A percentile compares a stretch with the other conserved stretches of the same genome.
phyloP scores from a whole-genome alignment of 78 protist genomes.

The Creolimax fragrantissima region DNA sequence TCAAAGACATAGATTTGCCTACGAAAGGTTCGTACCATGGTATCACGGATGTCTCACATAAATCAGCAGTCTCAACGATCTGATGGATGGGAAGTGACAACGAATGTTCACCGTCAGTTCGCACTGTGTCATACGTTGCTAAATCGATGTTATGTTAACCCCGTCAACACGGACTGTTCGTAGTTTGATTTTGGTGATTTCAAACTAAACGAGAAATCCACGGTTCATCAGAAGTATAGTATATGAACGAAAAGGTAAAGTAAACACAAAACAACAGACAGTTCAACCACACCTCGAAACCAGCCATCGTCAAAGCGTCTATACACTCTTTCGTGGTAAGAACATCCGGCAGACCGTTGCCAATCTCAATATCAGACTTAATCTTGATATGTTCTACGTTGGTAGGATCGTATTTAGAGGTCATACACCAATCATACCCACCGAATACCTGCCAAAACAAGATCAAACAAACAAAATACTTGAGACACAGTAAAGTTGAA shows the following conservation, averaged over 20 bases:
- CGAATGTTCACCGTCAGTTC: neutral
- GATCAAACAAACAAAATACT: too few species aligned
- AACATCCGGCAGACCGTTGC: slow-evolving; percentile 70
- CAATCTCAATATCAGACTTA: slow-evolving; percentile 64
- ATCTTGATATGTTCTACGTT: slow-evolving; percentile 50
- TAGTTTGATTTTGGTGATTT: too few species aligned
- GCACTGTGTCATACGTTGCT: too few species aligned
- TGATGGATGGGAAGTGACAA: neutral
- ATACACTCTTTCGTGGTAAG: slow-evolving; percentile 19
- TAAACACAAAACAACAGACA: too few species aligned
- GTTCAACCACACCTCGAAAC: slow-evolving; percentile 61
- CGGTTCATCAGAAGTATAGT: too few species aligned
- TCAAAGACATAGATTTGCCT: neutral
- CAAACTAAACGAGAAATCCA: too few species aligned
- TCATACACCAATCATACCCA: slow-evolving; percentile 76
- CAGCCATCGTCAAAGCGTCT: slow-evolving; percentile 51
- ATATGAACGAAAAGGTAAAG: too few species aligned
- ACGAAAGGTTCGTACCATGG: slow-evolving; percentile 50
- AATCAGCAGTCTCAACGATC: neutral
- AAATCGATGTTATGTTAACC: too few species aligned
- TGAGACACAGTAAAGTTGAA: too few species aligned
- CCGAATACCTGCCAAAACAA: too few species aligned
- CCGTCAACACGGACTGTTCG: too few species aligned
- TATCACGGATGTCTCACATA: neutral
- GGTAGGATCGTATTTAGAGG: slow-evolving; percentile 57